A percentile compares a stretch with the other conserved stretches of the same genome.
These are phyloP conservation scores for Lenwebbia sp. DNA, from an alignment of 345 rosid species.

Conservation along the genomic window DNA sequence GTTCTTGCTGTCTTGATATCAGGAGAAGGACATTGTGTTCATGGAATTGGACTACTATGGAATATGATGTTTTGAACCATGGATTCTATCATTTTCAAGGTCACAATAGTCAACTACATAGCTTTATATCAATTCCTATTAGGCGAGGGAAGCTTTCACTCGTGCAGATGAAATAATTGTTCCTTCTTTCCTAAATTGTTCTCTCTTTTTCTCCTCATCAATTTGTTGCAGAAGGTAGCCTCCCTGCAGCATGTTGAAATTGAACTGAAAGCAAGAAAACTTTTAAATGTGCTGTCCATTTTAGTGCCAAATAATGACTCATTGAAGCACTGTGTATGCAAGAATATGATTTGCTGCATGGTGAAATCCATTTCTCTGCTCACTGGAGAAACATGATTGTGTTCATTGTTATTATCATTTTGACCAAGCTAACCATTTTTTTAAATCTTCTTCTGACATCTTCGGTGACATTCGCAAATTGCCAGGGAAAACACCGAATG, in stretches of 20 bases:
- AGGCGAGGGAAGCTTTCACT: not conserved
- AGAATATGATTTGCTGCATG: not conserved
- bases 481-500: constrained; percentile 61
- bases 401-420: not conserved
- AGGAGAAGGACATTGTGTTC: not conserved
- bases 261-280: not conserved
- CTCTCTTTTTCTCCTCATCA: not conserved
- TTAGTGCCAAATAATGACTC: not conserved
- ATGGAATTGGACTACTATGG: not conserved
- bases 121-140: not conserved
- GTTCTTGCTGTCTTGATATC: not conserved
- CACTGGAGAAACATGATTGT: not conserved
- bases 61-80: not conserved
- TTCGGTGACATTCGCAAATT: constrained; percentile 8
- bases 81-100: not conserved
- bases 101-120: not conserved
- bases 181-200: not conserved
- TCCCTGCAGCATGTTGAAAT: not conserved
- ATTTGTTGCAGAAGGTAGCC: not conserved
- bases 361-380: not conserved
- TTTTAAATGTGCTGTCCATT: not conserved
- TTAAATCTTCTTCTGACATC: not conserved
- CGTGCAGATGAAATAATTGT: not conserved
- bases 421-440: not conserved
- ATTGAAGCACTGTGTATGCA: not conserved